phyloP scores from a whole-genome alignment of 2,329 filamentous ascomycete genomes.

The Rhinocladiella similis region DNA sequence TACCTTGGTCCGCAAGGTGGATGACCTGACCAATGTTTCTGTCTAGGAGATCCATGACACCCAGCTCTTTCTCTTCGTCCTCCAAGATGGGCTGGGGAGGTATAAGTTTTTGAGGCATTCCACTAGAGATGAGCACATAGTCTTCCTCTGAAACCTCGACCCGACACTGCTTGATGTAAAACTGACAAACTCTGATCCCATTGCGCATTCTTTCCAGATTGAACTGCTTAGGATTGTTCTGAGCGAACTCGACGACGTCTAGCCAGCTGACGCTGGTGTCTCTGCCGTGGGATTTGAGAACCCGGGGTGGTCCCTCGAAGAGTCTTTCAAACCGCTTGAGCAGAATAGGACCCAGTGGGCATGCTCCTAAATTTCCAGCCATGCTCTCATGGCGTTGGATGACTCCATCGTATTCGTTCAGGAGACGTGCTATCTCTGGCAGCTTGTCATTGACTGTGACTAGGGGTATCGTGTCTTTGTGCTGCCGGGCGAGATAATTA shows the following conservation, averaged over 20 bases:
- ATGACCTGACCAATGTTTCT: slow-evolving; percentile 74
- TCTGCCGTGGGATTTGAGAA: slow-evolving; percentile 63
- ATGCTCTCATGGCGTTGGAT: slow-evolving; percentile 83
- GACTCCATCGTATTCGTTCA: slow-evolving; percentile 81
- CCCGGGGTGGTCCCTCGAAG: slow-evolving; percentile 77
- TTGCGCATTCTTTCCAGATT: slow-evolving; percentile 68
- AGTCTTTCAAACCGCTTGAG: slow-evolving; percentile 83
- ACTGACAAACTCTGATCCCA: slow-evolving; percentile 73
- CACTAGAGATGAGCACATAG: slow-evolving; percentile 78
- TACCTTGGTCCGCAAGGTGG: slow-evolving; percentile 75
- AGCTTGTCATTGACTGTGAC: slow-evolving; percentile 69
- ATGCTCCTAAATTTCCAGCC: slow-evolving; percentile 79
- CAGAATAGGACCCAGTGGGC: slow-evolving; percentile 76
- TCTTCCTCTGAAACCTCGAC: slow-evolving; percentile 89
- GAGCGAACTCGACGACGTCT: slow-evolving; percentile 82
- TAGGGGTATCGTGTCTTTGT: slow-evolving; percentile 61
- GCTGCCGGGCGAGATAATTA: slow-evolving; percentile 66
- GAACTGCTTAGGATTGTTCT: slow-evolving; percentile 76
- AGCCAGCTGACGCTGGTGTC: slow-evolving; percentile 73
- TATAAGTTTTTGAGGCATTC: slow-evolving; percentile 78
- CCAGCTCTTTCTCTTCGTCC: slow-evolving; percentile 82
- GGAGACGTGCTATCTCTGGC: slow-evolving; percentile 68
- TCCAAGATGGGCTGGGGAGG: slow-evolving; percentile 79
- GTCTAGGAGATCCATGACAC: slow-evolving; percentile 80
- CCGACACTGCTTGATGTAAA: slow-evolving; percentile 75